Conservation (phyloP, 352 stramenopile species). For the Globisporangium canariense region DNA sequence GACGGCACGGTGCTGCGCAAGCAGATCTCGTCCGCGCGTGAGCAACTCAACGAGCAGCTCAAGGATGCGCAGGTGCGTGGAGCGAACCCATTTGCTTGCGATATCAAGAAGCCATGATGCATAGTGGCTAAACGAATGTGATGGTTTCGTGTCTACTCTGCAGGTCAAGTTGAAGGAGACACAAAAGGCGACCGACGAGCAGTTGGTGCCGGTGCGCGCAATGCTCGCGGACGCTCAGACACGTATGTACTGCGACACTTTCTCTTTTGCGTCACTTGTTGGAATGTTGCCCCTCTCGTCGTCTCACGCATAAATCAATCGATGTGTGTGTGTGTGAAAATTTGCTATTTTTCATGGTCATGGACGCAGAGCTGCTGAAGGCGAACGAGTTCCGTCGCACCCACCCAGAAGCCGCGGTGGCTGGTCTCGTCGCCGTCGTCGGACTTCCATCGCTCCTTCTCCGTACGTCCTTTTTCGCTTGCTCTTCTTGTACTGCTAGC, state of each 20-base stretch:
- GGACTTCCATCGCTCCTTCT: conserved; percentile 63
- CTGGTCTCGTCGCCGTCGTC: conserved; percentile 51
- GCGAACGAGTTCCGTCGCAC: conserved; percentile 71
- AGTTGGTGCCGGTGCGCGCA: conserved; percentile 60
- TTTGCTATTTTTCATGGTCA: conserved; percentile 1
- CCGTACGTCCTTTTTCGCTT: conserved; percentile 35
- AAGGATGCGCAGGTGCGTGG: conserved; percentile 41
- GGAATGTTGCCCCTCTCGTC: background rate
- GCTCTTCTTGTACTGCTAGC: background rate
- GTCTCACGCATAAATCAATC: background rate
- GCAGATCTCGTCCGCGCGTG: conserved; percentile 40
- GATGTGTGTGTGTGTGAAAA: too few relatives aligned
- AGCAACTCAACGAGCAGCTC: conserved; percentile 58
- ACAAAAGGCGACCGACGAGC: conserved; percentile 50
- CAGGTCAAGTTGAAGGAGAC: conserved; percentile 48
- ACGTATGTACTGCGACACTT: conserved; percentile 33
- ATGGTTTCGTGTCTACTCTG: background rate
- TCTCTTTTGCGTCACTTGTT: background rate
- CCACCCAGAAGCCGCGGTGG: conserved; percentile 59
- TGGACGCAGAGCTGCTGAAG: conserved; percentile 57
- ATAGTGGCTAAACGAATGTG: background rate
- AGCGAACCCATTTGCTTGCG: background rate
- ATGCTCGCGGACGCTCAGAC: conserved; percentile 38
- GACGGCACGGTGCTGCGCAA: conserved; percentile 71
- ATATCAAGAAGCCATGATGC: background rate